These are phyloP conservation scores for Solanum aculeatissimum DNA, from an alignment of 305 asterid genomes.

Conservation along the genomic window DNA sequence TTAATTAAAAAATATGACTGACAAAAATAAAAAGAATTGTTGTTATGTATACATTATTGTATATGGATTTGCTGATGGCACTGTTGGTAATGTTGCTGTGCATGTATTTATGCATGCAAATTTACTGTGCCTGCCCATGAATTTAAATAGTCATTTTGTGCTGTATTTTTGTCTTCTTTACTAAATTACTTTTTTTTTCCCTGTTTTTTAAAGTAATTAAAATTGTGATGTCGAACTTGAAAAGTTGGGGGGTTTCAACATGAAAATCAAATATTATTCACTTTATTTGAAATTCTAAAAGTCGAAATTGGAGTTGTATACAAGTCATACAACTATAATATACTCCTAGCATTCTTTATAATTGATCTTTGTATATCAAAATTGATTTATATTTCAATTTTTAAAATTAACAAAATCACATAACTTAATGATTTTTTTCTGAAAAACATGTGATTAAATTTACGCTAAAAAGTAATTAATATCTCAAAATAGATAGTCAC, in stretches of 20 bases:
- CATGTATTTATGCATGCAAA: constrained; percentile 1
- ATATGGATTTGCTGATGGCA: background rate
- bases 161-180: background rate
- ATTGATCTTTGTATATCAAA: no score
- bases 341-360: no score
- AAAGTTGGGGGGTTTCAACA: no score
- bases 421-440: no score
- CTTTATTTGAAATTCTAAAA: background rate
- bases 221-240: no score
- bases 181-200: background rate
- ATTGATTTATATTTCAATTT: background rate
- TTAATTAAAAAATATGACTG: background rate
- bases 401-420: background rate
- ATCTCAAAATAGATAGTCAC: background rate
- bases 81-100: background rate
- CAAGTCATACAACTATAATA: no score
- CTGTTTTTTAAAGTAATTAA: no score
- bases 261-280: background rate
- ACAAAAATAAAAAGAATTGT: background rate
- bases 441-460: background rate
- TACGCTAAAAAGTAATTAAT: background rate
- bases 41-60: background rate
- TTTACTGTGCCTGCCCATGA: background rate
- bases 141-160: background rate
- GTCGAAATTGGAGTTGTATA: background rate